Evolutionary conservation across 768 basidiomycete species (phyloP).

Genomic region (Termitomyces heimii): DNA sequence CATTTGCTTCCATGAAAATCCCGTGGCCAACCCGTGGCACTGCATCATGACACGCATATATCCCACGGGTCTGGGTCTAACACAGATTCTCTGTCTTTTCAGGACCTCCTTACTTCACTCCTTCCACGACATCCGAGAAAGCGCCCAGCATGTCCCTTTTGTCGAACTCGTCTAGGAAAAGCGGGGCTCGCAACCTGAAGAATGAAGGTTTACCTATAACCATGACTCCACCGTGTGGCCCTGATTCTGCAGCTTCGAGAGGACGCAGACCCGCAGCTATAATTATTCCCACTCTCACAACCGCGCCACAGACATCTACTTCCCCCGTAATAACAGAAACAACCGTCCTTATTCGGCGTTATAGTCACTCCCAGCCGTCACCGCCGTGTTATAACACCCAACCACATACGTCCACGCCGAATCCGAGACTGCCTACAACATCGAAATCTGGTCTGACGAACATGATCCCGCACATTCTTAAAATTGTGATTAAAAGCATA

Average conservation of each 20-base stretch:
- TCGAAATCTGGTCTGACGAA: not conserved
- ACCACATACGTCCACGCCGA: not conserved
- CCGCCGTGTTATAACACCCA: not conserved
- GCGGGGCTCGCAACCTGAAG: not conserved
- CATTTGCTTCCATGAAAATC: not conserved
- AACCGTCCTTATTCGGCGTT: not conserved
- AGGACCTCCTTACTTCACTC: not conserved
- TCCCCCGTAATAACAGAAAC: not conserved
- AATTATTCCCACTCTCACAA: not conserved
- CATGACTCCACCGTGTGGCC: not conserved
- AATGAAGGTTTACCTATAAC: not conserved
- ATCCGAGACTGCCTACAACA: not conserved
- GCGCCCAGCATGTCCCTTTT: not conserved
- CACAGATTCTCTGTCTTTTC: not conserved
- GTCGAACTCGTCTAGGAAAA: not conserved
- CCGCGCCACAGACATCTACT: not conserved
- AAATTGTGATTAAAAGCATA: conserved; percentile 37
- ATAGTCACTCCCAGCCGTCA: not conserved
- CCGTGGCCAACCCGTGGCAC: not conserved
- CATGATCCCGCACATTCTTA: not conserved
- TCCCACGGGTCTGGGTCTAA: not conserved
- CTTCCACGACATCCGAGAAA: not conserved
- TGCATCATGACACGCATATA: not conserved
- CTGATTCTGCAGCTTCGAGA: not conserved
- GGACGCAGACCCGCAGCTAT: not conserved